These are phyloP conservation scores for Sclerotiophoma versabilis DNA, from an alignment of 2,329 filamentous ascomycete species.

Conservation along the genomic window DNA sequence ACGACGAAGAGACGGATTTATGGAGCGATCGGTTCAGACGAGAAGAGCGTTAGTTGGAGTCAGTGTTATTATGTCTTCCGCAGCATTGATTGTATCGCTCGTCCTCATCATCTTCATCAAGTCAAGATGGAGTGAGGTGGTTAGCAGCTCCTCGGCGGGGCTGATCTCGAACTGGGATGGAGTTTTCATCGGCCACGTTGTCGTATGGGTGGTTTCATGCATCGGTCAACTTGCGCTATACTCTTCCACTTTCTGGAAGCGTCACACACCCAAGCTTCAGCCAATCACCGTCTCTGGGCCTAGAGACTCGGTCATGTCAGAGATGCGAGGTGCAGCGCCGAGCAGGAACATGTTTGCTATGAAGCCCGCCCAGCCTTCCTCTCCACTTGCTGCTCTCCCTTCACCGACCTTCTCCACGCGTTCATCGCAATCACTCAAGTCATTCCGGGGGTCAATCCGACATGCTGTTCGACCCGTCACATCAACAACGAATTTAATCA, in stretches of 20 bases:
- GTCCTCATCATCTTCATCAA: conserved; percentile 38
- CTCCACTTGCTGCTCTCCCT: conserved; percentile 40
- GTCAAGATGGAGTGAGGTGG: conserved; percentile 28
- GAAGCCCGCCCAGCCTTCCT: conserved; percentile 33
- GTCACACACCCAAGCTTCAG: conserved; percentile 27
- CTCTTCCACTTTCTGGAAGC: conserved; percentile 35
- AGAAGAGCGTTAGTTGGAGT: conserved; percentile 27
- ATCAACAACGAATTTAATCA: conserved; percentile 47
- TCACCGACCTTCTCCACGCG: conserved; percentile 46
- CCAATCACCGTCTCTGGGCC: conserved; percentile 33
- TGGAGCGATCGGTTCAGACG: conserved; percentile 27
- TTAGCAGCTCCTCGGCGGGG: conserved; percentile 18
- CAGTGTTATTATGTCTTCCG: conserved; percentile 32
- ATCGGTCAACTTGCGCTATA: conserved; percentile 41
- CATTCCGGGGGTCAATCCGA: conserved; percentile 48
- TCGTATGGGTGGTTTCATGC: conserved; percentile 43
- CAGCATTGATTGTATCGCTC: conserved; percentile 38
- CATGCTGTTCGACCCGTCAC: conserved; percentile 48
- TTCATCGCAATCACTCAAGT: conserved; percentile 47
- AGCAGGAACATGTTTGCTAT: conserved; percentile 35
- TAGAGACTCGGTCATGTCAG: conserved; percentile 47
- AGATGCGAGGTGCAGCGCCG: conserved; percentile 35
- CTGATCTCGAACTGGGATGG: conserved; percentile 31
- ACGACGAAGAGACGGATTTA: conserved; percentile 36
- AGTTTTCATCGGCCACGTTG: conserved; percentile 47